phyloP scores from a whole-genome alignment of 2,329 filamentous ascomycete species.

The Penicillium digitatum region DNA sequence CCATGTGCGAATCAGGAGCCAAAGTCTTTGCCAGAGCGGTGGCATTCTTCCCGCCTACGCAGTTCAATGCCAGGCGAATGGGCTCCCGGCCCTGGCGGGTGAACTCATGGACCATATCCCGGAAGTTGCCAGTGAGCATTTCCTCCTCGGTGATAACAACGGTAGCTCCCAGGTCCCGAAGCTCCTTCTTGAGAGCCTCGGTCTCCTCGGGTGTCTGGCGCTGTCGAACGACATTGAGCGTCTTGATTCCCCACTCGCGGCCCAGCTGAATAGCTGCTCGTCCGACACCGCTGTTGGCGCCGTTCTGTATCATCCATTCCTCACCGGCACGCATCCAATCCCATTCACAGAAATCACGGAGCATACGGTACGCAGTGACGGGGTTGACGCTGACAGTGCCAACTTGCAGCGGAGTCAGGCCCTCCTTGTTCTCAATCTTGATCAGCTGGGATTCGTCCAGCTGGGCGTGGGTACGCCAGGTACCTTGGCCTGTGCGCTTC shows the following conservation, averaged over 20 bases:
- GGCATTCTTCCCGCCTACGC: slow-evolving; percentile 84
- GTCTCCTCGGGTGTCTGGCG: slow-evolving; percentile 63
- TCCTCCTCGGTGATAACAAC: slow-evolving; percentile 61
- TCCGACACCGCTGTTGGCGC: slow-evolving; percentile 90
- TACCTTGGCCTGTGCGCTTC: slow-evolving; percentile 76
- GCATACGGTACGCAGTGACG: slow-evolving; percentile 89
- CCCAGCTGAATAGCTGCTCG: slow-evolving; percentile 86
- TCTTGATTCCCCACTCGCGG: slow-evolving; percentile 79
- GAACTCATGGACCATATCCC: slow-evolving; percentile 57
- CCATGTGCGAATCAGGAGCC: slow-evolving; percentile 65
- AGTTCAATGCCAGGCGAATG: slow-evolving; percentile 80
- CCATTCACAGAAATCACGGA: slow-evolving; percentile 67
- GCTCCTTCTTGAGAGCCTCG: slow-evolving; percentile 58
- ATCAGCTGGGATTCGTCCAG: slow-evolving; percentile 60
- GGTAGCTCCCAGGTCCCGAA: slow-evolving; percentile 59
- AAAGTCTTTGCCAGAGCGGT: slow-evolving; percentile 73
- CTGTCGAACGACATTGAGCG: slow-evolving; percentile 82
- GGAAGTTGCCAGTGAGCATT: slow-evolving; percentile 45
- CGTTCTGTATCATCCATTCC: slow-evolving; percentile 96
- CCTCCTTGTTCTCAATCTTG: slow-evolving; percentile 65
- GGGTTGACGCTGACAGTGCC: slow-evolving; percentile 91
- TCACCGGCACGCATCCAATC: slow-evolving; percentile 56
- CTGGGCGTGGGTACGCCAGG: slow-evolving; percentile 88
- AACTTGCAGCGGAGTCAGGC: slow-evolving; percentile 70
- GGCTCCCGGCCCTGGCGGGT: slow-evolving; percentile 68